Percentiles rank a stretch among this genome's conserved stretches.
Conservation (phyloP, 2,329 filamentous ascomycete genomes). For the Ophiosphaerella korrae region DNA sequence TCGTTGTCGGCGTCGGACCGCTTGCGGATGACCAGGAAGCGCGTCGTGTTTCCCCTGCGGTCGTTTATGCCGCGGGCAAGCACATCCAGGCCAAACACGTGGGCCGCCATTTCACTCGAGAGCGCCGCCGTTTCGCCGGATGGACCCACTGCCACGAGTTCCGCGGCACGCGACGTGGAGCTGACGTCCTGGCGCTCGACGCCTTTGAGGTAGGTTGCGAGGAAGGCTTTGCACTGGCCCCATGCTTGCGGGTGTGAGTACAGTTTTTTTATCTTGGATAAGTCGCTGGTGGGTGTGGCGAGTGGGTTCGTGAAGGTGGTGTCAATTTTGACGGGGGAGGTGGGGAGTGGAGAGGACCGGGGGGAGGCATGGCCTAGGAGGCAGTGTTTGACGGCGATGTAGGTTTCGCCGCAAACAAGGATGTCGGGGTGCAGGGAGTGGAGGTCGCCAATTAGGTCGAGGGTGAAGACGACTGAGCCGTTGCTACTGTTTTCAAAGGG, state of each 20-base stretch:
- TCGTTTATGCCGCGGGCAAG: slow-evolving; percentile 76
- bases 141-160: slow-evolving; percentile 69
- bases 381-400: slow-evolving; percentile 87
- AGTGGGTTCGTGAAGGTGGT: slow-evolving; percentile 1
- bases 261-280: slow-evolving; percentile 72
- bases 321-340: not conserved
- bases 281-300: slow-evolving; percentile 29
- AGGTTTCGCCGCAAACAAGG: slow-evolving; percentile 80
- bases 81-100: slow-evolving; percentile 69
- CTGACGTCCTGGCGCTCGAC: slow-evolving; percentile 83
- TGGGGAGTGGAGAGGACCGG: not conserved
- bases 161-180: slow-evolving; percentile 83
- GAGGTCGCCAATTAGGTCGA: slow-evolving; percentile 85
- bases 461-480: slow-evolving; percentile 85
- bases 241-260: slow-evolving; percentile 97
- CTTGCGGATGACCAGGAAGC: slow-evolving; percentile 70
- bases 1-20: not conserved
- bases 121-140: slow-evolving; percentile 74
- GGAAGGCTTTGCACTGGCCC: slow-evolving; percentile 83
- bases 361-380: slow-evolving; percentile 63
- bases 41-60: slow-evolving; percentile 74
- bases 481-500: slow-evolving; percentile 97
- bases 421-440: slow-evolving; percentile 68
- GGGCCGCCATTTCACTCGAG: slow-evolving; percentile 74
- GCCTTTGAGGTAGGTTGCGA: slow-evolving; percentile 70